Conservation (phyloP, 306 rosid species). For the Gillenia trifoliata region DNA sequence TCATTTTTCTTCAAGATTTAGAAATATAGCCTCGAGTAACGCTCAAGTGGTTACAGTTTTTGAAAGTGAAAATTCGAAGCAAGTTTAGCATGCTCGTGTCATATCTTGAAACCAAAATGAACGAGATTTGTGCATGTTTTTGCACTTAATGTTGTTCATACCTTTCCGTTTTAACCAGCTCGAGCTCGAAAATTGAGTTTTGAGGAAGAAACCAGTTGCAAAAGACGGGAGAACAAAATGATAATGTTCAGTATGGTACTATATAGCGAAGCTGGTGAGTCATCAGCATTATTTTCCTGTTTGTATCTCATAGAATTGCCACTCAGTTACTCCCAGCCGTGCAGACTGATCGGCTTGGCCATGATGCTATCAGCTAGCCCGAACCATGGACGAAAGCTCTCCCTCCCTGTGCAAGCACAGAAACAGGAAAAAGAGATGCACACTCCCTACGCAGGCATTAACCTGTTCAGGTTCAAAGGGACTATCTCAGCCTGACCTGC, state of each 20-base stretch:
- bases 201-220: neutral
- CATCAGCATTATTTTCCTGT: neutral
- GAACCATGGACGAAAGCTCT: constrained; percentile 18
- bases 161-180: too few species aligned
- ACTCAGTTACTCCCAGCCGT: constrained; percentile 18
- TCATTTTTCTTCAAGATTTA: too few species aligned
- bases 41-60: too few species aligned
- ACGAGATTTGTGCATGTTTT: neutral
- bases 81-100: neutral
- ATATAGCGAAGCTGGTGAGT: neutral
- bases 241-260: neutral
- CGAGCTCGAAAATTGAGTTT: neutral
- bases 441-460: constrained; percentile 99
- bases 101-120: neutral
- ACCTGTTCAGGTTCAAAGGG: constrained; percentile 99
- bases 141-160: neutral
- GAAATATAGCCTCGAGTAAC: too few species aligned
- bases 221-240: neutral
- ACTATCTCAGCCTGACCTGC: constrained; percentile 97
- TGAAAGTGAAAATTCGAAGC: too few species aligned
- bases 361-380: constrained; percentile 30
- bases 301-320: neutral
- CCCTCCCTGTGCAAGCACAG: constrained; percentile 63
- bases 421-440: constrained; percentile 55
- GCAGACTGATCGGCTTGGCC: constrained; percentile 19